Evolutionary conservation across 2,329 filamentous ascomycete genomes (phyloP), one percentile per base, ranked within the genome.

Genomic region (Falciphora oryzae): DNA sequence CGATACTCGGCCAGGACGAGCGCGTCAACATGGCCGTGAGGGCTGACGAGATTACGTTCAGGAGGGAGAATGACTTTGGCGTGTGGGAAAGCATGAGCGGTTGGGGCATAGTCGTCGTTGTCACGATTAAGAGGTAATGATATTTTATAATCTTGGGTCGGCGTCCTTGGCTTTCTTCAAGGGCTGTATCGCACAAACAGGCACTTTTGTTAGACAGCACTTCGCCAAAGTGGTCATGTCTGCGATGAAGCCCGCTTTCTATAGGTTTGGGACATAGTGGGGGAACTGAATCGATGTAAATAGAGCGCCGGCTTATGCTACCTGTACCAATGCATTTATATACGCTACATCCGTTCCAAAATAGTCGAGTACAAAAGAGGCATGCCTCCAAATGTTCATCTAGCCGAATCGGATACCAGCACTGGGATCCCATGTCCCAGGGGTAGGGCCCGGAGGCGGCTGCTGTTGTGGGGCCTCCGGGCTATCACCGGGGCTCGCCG

Each of bases 61-160:
- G 83, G n/a, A 71, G 70, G 59, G 78, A 83, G 71, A 85, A 82
- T 28, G 79, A 78, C 18, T 75, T 85, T 69, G 83, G 82, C 0
- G 71, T 85, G 1, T 81, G 79, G 77, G 82, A 85, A 70, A 81
- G 79, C 38, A 73, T 74, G 66, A 78, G 75, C 2, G 83, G 83
- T 2, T 85, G 78, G 75, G 82, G 77, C 0, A 73, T 85, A 35
- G 78, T 83, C 18, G 75, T 83, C 1, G 73, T 71, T 0, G 73
- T 84, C 3, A 64, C 68, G n/a, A 65, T 75, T 28, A 66, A 53
- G 64, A 63, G 29, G 22, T 53, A 53, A 25, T 8, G 1, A 18
- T 50, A 50, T 50, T 11, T n/a, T 50, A 22, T 50, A 50, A 22
- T 18, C 4, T 50, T 2, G 44, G 44, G n/a, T 53, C 16, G 16